phyloP scores from a whole-genome alignment of 2,329 filamentous ascomycete genomes.

The Penicillium sp. region DNA sequence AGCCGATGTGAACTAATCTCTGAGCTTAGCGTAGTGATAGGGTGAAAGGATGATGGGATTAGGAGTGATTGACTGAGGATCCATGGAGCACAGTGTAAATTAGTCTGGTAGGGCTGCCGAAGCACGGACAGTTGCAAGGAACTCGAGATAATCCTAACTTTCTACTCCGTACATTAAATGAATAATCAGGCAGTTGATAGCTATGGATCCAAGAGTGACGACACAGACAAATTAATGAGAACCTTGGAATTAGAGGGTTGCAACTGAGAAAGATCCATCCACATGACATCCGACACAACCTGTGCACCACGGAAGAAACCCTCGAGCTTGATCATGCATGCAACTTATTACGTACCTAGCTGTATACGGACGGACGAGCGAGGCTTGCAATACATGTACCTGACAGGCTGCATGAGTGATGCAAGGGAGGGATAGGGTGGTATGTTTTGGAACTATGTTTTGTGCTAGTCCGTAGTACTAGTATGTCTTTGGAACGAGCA shows the following conservation, averaged over 20 bases:
- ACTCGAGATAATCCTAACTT: not conserved
- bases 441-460: not conserved
- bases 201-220: not conserved
- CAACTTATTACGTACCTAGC: slow-evolving; percentile 1
- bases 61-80: not conserved
- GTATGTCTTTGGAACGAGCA: not conserved
- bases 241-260: slow-evolving; percentile 15
- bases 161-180: no score
- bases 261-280: slow-evolving; percentile 5
- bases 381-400: not conserved
- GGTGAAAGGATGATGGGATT: not conserved
- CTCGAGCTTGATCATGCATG: slow-evolving; percentile 12
- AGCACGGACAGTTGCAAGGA: not conserved
- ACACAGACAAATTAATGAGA: no score
- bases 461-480: not conserved
- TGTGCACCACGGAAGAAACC: slow-evolving; percentile 7
- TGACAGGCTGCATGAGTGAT: slow-evolving; percentile 12
- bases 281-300: slow-evolving; percentile 4
- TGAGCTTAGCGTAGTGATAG: not conserved
- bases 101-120: slow-evolving; percentile 4
- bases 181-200: no score
- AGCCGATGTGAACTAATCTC: not conserved
- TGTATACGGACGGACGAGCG: not conserved
- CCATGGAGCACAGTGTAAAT: not conserved
- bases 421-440: slow-evolving; percentile 1